Conservation (phyloP, 805 yeast species). For the Schizosaccharomyces japonicus region DNA sequence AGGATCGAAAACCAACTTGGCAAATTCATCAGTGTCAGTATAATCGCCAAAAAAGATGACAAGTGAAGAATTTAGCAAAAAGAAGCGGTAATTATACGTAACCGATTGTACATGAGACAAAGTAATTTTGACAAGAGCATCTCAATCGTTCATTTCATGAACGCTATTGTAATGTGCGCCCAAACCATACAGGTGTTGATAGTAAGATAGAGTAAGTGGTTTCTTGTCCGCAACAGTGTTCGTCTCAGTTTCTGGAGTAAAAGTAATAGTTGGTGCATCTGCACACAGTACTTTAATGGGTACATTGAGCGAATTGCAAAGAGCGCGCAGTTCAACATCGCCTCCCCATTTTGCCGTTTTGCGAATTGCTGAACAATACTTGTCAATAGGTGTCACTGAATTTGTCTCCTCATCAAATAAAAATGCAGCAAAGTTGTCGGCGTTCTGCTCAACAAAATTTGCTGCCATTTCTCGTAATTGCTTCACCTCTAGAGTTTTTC, state of each 20-base stretch:
- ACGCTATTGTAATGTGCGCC: constrained; percentile 1
- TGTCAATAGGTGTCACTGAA: not conserved
- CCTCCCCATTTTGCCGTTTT: not conserved
- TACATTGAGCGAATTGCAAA: not conserved
- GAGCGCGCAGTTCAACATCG: not conserved
- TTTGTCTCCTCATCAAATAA: not conserved
- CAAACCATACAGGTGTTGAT: not conserved
- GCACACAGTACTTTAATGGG: not conserved
- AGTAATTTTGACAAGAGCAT: too few species aligned
- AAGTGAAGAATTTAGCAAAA: too few species aligned
- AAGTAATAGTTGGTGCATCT: not conserved
- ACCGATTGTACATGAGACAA: too few species aligned
- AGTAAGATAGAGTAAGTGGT: not conserved
- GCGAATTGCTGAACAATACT: not conserved
- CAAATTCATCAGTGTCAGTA: too few species aligned
- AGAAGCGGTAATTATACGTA: too few species aligned
- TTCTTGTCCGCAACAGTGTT: not conserved
- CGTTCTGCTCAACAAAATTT: not conserved
- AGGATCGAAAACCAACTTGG: too few species aligned
- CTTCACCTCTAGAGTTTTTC: not conserved
- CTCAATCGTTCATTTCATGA: too few species aligned
- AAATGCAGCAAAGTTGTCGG: not conserved
- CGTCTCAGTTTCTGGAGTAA: not conserved
- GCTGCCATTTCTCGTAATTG: not conserved
- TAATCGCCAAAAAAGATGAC: too few species aligned